phyloP scores from a whole-genome alignment of 345 rosid species.

The Syzygium grande region DNA sequence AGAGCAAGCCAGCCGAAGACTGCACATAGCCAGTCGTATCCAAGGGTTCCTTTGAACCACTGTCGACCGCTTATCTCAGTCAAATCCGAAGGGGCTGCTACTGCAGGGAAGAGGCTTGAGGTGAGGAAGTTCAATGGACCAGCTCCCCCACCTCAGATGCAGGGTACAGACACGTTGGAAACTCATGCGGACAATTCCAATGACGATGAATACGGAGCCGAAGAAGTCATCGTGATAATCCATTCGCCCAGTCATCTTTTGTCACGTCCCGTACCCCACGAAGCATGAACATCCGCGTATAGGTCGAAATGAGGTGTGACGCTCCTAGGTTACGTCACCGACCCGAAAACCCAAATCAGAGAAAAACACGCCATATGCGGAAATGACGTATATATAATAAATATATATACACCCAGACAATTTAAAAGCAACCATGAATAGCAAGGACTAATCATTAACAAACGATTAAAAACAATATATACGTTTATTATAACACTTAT shows the following conservation, averaged over 20 bases:
- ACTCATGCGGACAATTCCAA: slow-evolving; percentile 22
- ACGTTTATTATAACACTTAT: too few species aligned
- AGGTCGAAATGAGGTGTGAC: too few species aligned
- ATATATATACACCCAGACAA: too few species aligned
- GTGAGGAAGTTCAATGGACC: slow-evolving; percentile 2
- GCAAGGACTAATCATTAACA: too few species aligned
- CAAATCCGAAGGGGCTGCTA: slow-evolving; percentile 50
- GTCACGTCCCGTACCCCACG: too few species aligned
- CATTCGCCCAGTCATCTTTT: slow-evolving; percentile 88
- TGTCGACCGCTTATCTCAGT: slow-evolving; percentile 25
- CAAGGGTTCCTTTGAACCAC: slow-evolving; percentile 18
- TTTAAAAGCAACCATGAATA: too few species aligned
- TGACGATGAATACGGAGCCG: slow-evolving; percentile 52
- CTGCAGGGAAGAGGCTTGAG: slow-evolving; percentile 19
- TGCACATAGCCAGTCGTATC: slow-evolving; percentile 26
- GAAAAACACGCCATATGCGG: too few species aligned
- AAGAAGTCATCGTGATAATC: slow-evolving; percentile 52
- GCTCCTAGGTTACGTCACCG: too few species aligned
- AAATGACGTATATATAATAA: too few species aligned
- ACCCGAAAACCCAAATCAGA: too few species aligned
- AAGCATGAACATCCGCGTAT: too few species aligned
- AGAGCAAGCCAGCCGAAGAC: slow-evolving; percentile 16
- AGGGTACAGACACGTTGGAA: slow-evolving; percentile 2
- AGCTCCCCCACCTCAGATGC: slow-evolving; percentile 1
- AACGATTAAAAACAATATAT: too few species aligned